These are phyloP conservation scores for Xylaria sp. DNA, from an alignment of 2,329 filamentous ascomycete species.

Conservation along the genomic window DNA sequence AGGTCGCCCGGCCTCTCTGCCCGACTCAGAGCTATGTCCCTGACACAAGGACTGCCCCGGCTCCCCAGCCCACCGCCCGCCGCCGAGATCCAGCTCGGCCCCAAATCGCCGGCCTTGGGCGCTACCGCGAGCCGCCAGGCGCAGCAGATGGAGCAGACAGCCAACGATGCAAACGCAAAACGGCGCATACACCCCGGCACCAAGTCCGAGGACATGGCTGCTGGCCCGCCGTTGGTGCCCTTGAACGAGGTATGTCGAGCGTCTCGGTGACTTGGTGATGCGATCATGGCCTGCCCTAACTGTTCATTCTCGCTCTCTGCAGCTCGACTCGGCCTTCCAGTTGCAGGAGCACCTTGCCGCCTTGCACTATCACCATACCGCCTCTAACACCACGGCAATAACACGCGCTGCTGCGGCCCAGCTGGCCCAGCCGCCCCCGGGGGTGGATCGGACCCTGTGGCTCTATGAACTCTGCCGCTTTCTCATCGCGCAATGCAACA, in stretches of 20 bases:
- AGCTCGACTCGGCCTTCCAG: constrained; percentile 98
- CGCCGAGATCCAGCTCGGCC: constrained; percentile 89
- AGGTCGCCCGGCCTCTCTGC: constrained; percentile 2
- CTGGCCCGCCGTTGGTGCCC: constrained; percentile 86
- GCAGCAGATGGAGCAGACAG: constrained; percentile 66
- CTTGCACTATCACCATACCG: constrained; percentile 81
- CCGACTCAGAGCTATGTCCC: constrained; percentile 52
- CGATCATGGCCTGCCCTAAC: constrained; percentile 20
- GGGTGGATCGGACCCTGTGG: constrained; percentile 88
- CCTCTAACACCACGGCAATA: constrained; percentile 70
- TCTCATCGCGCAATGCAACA: constrained; percentile 92
- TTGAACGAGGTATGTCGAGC: constrained; percentile 72
- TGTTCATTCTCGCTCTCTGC: not conserved
- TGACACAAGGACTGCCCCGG: constrained; percentile 81
- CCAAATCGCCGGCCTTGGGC: constrained; percentile 67
- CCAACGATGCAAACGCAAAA: constrained; percentile 74
- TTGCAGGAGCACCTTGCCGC: constrained; percentile 96
- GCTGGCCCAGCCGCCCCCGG: constrained; percentile 79
- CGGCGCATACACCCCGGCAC: constrained; percentile 92
- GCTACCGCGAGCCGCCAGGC: constrained; percentile 58
- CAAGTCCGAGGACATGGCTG: constrained; percentile 88
- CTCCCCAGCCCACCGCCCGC: constrained; percentile 94
- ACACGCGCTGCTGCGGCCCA: constrained; percentile 75
- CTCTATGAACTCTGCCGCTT: constrained; percentile 98
- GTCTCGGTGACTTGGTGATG: not conserved